Base-by-base conservation (phyloP, 495 filamentous ascomycete genomes). In the Aspergillus kassunensis region DNA sequence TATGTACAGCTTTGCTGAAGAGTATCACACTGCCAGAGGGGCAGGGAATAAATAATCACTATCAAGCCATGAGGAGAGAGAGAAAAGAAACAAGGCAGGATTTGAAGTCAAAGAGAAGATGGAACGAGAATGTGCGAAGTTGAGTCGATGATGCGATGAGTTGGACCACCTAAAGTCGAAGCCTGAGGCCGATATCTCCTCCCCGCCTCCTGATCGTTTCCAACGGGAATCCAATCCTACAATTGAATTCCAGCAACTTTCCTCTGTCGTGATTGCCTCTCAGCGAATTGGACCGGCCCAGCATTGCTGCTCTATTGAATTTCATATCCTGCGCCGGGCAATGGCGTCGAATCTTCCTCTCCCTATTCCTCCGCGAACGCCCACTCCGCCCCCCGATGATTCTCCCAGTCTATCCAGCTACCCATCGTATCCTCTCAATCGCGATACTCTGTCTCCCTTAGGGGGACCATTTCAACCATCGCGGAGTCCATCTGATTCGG, bases 351-450 rank as follows among this genome's bases (percentile, higher is more conserved):
- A 67, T 44, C 68, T 85, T 46, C 84, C 85, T 15, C 77, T 87
- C 40, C 85, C 84, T 34, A 58, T 74, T 15, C 83, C 85, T 41
- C 85, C 85, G 39, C 77, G 83, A 40, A 87, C 85, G 11, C 85
- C 85, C 7, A 86, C 84, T 58, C 85, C 85, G 47, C 85, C 84
- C 33, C 71, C 78, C 52, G 83, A 86, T 46, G 79, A 84, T 44
- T 62, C 66, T 25, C 30, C 53, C 16, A 54, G 34, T 35, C 6
- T 18, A n/a, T 42, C 54, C 41, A 35, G 53, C 33, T 36, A 56
- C n/a, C 43, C 53, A 19, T 39, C 53, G 16, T 16, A 39, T 43
- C 33, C 49, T 42, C 79, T 75, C 59, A 81, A 87, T 64, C 75
- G 79, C 43, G 77, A 81, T 64, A 66, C 80, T n/a, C 67, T 89